phyloP scores from a whole-genome alignment of 768 basidiomycete species.

The Zangia roseola region DNA sequence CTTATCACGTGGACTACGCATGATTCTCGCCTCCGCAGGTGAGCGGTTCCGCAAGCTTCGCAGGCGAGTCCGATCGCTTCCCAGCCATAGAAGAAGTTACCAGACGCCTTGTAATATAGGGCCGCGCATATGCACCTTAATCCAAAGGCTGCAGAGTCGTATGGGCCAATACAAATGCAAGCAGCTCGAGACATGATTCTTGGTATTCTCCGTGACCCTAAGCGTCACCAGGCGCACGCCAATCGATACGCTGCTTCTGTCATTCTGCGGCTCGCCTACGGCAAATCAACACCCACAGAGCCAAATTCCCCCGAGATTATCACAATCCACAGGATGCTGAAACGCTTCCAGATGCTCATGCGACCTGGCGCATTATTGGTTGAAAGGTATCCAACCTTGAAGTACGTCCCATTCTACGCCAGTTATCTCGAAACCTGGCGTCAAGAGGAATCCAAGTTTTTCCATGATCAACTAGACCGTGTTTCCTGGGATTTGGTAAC shows the following conservation, averaged over 20 bases:
- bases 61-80: conserved; percentile 34
- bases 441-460: conserved; percentile 51
- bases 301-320: conserved; percentile 33
- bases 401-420: conserved; percentile 59
- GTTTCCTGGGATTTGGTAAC: conserved; percentile 49
- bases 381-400: conserved; percentile 37
- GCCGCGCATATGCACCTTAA: conserved; percentile 60
- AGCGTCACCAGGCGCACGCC: conserved; percentile 52
- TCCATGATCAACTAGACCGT: conserved; percentile 49
- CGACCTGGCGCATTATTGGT: conserved; percentile 36
- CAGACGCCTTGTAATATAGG: conserved; percentile 27
- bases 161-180: conserved; percentile 47
- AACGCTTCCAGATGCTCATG: conserved; percentile 37
- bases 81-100: neutral
- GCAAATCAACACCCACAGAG: conserved; percentile 32
- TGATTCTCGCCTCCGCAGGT: conserved; percentile 54
- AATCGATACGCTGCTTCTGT: conserved; percentile 42
- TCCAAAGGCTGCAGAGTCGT: conserved; percentile 48
- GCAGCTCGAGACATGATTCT: conserved; percentile 30
- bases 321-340: conserved; percentile 33
- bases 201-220: conserved; percentile 33
- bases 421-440: conserved; percentile 57
- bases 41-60: conserved; percentile 62
- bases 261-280: conserved; percentile 35
- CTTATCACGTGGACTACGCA: conserved; percentile 55